Conservation (phyloP, 2,329 filamentous ascomycete species). For the Monilinia polystroma region DNA sequence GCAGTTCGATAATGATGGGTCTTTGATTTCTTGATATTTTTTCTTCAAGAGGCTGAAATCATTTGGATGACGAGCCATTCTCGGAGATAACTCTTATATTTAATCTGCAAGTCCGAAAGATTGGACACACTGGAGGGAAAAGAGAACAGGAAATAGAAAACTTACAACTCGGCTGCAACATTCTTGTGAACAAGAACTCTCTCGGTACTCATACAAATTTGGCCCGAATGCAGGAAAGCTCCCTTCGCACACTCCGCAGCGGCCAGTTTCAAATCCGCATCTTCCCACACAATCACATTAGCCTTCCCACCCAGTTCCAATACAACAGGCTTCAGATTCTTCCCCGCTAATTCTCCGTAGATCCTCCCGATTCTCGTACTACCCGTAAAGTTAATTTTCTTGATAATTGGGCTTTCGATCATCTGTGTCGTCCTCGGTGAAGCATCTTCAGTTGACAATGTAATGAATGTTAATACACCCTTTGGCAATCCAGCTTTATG, state of each 20-base stretch:
- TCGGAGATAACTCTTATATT: too few species aligned
- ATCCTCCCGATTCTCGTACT: conserved; percentile 71
- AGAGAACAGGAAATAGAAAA: background rate
- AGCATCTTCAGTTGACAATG: conserved; percentile 63
- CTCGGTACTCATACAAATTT: conserved; percentile 86
- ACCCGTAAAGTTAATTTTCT: conserved; percentile 86
- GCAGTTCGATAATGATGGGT: too few species aligned
- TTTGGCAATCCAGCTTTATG: conserved; percentile 73
- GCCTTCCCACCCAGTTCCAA: conserved; percentile 85
- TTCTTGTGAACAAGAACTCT: conserved; percentile 60
- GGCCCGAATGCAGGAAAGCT: conserved; percentile 70
- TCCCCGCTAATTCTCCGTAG: conserved; percentile 67
- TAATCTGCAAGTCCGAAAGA: background rate
- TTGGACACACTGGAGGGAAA: background rate
- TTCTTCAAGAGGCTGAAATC: too few species aligned
- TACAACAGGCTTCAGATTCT: conserved; percentile 74
- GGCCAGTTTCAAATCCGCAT: conserved; percentile 73
- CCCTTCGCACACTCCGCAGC: conserved; percentile 67
- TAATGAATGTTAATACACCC: conserved; percentile 73
- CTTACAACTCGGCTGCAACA: conserved; percentile 49
- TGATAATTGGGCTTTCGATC: conserved; percentile 65
- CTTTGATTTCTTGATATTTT: too few species aligned
- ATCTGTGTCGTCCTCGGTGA: conserved; percentile 64
- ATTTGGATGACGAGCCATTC: too few species aligned
- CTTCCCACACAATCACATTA: conserved; percentile 73